phyloP scores from a whole-genome alignment of 768 basidiomycete genomes.

The Coprinopsis cinerea region DNA sequence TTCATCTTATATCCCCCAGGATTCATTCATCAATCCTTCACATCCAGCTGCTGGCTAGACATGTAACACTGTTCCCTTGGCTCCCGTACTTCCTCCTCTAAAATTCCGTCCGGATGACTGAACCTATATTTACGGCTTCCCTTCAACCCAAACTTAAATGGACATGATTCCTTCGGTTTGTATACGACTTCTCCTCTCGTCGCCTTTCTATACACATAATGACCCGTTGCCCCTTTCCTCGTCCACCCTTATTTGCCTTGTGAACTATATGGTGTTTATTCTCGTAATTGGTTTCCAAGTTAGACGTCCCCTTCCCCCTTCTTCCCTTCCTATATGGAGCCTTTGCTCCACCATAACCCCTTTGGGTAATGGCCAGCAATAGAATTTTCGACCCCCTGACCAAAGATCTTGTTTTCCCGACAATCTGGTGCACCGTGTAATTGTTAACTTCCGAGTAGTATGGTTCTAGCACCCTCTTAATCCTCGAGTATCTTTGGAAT shows the following conservation, averaged over 20 bases:
- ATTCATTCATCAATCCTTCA: constrained; percentile 4
- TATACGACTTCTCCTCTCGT: neutral
- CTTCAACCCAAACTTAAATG: too few species aligned
- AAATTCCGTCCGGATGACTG: neutral
- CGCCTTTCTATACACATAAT: neutral
- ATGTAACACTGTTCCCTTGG: neutral
- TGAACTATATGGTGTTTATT: neutral
- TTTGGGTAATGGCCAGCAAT: neutral
- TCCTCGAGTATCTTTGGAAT: too few species aligned
- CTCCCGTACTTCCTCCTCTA: neutral
- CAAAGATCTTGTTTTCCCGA: too few species aligned
- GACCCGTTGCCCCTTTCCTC: neutral
- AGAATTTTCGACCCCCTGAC: too few species aligned
- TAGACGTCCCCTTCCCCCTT: neutral
- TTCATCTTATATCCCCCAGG: neutral
- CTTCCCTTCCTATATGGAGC: neutral
- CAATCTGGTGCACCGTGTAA: too few species aligned
- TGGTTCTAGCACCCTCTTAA: too few species aligned
- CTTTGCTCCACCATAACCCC: neutral
- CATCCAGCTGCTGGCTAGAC: constrained; percentile 6
- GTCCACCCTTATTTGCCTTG: neutral
- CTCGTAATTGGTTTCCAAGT: neutral
- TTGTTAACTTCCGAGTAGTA: too few species aligned
- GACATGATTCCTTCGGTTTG: neutral
- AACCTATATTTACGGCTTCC: neutral